These are phyloP conservation scores for Yamadazyma sp. DNA, from an alignment of 1,139 yeast species.

Conservation along the genomic window DNA sequence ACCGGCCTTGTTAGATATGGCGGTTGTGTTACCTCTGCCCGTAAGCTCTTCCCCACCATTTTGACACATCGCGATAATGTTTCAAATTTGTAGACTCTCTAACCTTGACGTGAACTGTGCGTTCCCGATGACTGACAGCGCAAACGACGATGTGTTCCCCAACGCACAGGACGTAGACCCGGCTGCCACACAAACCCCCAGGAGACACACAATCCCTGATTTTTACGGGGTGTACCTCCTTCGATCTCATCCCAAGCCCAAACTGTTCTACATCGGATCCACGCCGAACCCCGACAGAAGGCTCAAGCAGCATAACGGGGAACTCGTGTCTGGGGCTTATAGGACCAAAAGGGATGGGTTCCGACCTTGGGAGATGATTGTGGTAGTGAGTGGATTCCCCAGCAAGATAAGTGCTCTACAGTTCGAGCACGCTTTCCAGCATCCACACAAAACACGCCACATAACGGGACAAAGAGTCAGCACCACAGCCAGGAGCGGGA, in stretches of 20 bases:
- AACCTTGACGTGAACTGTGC: too few species aligned
- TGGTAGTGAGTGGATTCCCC: conserved; percentile 70
- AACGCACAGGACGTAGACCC: not conserved
- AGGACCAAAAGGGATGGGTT: conserved; percentile 54
- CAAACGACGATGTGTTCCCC: not conserved
- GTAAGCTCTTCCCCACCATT: too few species aligned
- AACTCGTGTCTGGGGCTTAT: conserved; percentile 57
- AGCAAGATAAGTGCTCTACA: conserved; percentile 70
- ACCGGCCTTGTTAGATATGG: too few species aligned
- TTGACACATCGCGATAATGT: too few species aligned
- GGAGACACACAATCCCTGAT: conserved; percentile 18
- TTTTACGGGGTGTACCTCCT: conserved; percentile 71
- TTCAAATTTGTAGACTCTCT: too few species aligned
- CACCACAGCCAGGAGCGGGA: conserved; percentile 22
- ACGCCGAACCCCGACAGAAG: conserved; percentile 72
- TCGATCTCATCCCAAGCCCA: conserved; percentile 54
- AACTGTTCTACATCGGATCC: conserved; percentile 71
- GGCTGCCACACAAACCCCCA: not conserved
- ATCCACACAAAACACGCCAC: conserved; percentile 63
- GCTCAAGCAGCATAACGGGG: conserved; percentile 78
- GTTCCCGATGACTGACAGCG: not conserved
- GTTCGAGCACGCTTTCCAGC: conserved; percentile 80
- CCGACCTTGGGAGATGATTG: conserved; percentile 73
- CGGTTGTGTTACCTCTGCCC: too few species aligned
- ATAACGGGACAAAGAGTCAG: conserved; percentile 23